Evolutionary conservation across 2,329 filamentous ascomycete genomes (phyloP), one percentile per base, ranked within the genome.

Genomic region (Phymatotrichopsis omnivora): DNA sequence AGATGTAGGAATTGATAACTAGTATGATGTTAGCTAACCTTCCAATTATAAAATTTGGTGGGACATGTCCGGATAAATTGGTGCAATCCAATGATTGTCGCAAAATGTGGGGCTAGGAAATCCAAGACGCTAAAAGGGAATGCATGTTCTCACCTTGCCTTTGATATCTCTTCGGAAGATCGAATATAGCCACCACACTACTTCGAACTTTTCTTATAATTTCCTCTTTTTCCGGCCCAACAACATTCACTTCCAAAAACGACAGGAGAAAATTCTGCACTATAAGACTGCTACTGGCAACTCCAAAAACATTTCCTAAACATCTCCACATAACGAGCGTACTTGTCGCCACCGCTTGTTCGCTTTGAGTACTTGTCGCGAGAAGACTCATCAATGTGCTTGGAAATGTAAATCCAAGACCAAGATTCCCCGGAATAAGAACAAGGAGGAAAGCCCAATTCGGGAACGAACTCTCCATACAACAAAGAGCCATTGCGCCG

Each of bases 291-390:
- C 76, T 82, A 41, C 72, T 66, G 1, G 82, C 76, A 33, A 87
- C 74, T n/a, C 82, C 83, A 58, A 86, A 69, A 1, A 87, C 81
- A 45, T 72, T 73, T 5, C 82, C 83, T 4, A 87, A 63, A 47
- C 74, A 76, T 43, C 82, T 72, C 75, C 80, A 85, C 14, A 87
- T 65, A 14, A 80, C 72, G 49, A 87, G 65, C 0, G 82, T 85
- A 42, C 73, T 76, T 1, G 80, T 82, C 10, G 78, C 76, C 30
- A 82, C 76, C 11, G 79, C 79, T 60, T 82, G 78, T 37, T 80
- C 75, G 4, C 66, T 59, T 57, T 80, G 75, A 4, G 69, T 62
- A 32, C 72, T 75, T 2, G 72, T 71, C 2, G 73, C 74, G 17
- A 83, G 70, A 1, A 82, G 65, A 11, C 73, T 70, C 59, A 83